Percentiles rank a stretch among this genome's conserved stretches.
Conservation (phyloP, 768 basidiomycete genomes). For the Termitomyces sp. region DNA sequence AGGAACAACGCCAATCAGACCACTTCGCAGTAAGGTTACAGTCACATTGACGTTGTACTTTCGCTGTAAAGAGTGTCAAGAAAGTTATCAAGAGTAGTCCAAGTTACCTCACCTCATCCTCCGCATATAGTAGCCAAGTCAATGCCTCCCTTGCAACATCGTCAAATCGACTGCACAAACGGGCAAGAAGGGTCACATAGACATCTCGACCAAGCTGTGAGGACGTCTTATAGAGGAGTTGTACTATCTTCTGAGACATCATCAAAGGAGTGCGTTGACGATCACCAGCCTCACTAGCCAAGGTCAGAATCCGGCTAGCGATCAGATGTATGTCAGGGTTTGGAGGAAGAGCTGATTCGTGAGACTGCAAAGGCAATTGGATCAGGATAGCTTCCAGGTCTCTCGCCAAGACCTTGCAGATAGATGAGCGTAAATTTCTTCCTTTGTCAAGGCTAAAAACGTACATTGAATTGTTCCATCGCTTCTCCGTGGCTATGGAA, state of each 20-base stretch:
- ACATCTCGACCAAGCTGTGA: slow-evolving; percentile 87
- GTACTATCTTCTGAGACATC: slow-evolving; percentile 97
- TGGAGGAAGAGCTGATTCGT: slow-evolving; percentile 59
- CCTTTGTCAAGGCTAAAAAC: slow-evolving; percentile 17
- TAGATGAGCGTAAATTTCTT: neutral
- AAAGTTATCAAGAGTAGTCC: neutral
- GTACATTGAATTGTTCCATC: slow-evolving; percentile 81
- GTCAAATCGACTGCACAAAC: slow-evolving; percentile 82
- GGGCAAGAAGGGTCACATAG: slow-evolving; percentile 84
- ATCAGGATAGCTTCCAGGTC: slow-evolving; percentile 80
- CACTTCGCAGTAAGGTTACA: slow-evolving; percentile 78
- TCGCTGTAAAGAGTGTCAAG: slow-evolving; percentile 45
- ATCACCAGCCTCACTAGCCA: slow-evolving; percentile 76
- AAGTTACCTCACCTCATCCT: slow-evolving; percentile 72
- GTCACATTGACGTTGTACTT: slow-evolving; percentile 97
- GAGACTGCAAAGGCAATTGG: slow-evolving; percentile 67
- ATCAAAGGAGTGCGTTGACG: slow-evolving; percentile 82
- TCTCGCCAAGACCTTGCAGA: slow-evolving; percentile 33
- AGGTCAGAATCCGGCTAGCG: slow-evolving; percentile 73
- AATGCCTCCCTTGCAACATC: slow-evolving; percentile 96
- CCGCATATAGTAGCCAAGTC: slow-evolving; percentile 93
- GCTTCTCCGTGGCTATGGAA: slow-evolving; percentile 71
- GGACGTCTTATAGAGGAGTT: slow-evolving; percentile 85
- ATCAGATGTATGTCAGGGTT: slow-evolving; percentile 85
- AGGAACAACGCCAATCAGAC: slow-evolving; percentile 68